Evolutionary conservation across 495 filamentous ascomycete genomes (phyloP), one percentile per base, ranked within the genome.

Genomic region (Penicillium riverlandense): DNA sequence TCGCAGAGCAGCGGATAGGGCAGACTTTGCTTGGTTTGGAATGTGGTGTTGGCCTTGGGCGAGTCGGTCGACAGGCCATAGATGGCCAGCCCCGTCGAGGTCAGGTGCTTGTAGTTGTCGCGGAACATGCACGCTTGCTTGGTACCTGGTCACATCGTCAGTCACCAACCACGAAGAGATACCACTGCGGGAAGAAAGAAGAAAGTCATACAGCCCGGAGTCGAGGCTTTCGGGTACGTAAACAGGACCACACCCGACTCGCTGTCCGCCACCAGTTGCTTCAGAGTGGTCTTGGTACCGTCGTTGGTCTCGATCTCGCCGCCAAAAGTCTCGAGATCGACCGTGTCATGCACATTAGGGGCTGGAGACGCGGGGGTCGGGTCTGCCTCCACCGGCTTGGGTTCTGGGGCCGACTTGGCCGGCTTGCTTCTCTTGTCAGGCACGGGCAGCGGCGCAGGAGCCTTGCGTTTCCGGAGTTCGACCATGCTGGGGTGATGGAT

Each of bases 211-310:
- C 92, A 98, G 44, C 94, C 92, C 27, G 86, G 86, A 27, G 92
- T 98, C 9, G 85, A 91, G 46, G 92, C 92, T 71, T 85, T 95
- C 29, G 92, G 92, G 59, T 96, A 98, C 30, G 89, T 95, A 62
- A 98, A 97, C 29, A 98, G 63, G 11, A 95, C 86, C 15, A 97
- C 85, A 14, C 92, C 91, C 39, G 75, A 72, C 66, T 88, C 83
- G 71, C 89, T 91, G 50, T 82, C 76, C 35, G 87, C 84, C 11
- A 96, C 79, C 16, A 98, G 77, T 42, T 72, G 71, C 65, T 84
- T 78, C 40, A 98, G 70, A 1, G 78, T 90, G 10, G 83, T 88
- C 61, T 82, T 87, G 32, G 62, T 63, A 49, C 88, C 89, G 52
- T 95, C 86, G 53, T 96, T 78, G 41, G 82, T 91, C 67, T 90